Conservation (phyloP, 495 filamentous ascomycete species). For the Filosporella fistucella region DNA sequence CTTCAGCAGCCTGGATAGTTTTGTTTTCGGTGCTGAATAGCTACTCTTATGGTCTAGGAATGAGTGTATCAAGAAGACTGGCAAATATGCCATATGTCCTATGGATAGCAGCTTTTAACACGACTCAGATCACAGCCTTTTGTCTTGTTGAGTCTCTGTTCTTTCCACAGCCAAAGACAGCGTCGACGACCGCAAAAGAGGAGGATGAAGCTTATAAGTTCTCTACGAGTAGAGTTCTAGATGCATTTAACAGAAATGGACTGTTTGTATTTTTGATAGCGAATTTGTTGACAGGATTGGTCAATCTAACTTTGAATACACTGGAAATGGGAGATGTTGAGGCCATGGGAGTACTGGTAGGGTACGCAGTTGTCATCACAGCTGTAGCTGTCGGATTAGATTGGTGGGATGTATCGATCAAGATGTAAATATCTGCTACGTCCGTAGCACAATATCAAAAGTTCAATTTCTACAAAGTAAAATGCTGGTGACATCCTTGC, state of each 20-base stretch:
- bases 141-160: conserved; percentile 69
- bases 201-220: conserved; percentile 55
- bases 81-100: conserved; percentile 93
- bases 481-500: too few species aligned
- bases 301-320: conserved; percentile 83
- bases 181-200: conserved; percentile 33
- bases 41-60: conserved; percentile 61
- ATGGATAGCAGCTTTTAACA: conserved; percentile 90
- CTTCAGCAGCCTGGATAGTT: conserved; percentile 59
- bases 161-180: conserved; percentile 66
- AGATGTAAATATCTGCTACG: too few species aligned
- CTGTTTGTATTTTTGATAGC: conserved; percentile 82
- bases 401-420: conserved; percentile 67
- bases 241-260: conserved; percentile 85
- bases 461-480: too few species aligned
- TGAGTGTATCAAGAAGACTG: conserved; percentile 79
- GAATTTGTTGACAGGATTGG: conserved; percentile 81
- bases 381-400: conserved; percentile 68
- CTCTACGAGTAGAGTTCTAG: conserved; percentile 72
- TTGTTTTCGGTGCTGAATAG: conserved; percentile 64
- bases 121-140: conserved; percentile 69
- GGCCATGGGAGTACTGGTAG: conserved; percentile 70
- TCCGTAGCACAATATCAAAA: too few species aligned
- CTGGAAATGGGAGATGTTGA: conserved; percentile 55
- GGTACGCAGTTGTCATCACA: conserved; percentile 64